A percentile compares a stretch with the other conserved stretches of the same genome.
These are phyloP conservation scores for Leucosporidium yakuticum DNA, from an alignment of 768 basidiomycete species.

Conservation along the genomic window DNA sequence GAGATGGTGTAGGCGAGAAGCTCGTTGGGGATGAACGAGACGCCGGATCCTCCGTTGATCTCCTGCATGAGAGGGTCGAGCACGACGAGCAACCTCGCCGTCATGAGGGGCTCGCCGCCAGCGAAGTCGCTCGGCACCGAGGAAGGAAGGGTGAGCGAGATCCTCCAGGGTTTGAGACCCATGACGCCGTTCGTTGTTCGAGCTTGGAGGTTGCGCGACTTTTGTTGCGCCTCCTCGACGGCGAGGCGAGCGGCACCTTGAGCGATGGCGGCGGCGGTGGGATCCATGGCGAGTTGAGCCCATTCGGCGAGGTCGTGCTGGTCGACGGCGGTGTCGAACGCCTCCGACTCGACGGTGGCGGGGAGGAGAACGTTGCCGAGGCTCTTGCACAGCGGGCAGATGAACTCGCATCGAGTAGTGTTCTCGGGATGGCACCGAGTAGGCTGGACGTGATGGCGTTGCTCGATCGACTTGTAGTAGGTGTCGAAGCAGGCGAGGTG, in stretches of 20 bases:
- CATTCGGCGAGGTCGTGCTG: constrained; percentile 11
- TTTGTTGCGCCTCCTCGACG: not conserved
- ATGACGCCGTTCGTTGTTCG: constrained; percentile 3
- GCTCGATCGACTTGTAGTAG: constrained; percentile 74
- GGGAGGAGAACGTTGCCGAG: constrained; percentile 91
- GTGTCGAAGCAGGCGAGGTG: constrained; percentile 89
- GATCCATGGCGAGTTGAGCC: constrained; percentile 6
- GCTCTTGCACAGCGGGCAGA: constrained; percentile 95
- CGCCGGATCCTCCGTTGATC: constrained; percentile 52
- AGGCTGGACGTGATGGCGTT: constrained; percentile 77
- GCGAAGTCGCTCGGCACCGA: constrained; percentile 7
- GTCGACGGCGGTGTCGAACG: not conserved
- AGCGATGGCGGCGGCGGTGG: not conserved
- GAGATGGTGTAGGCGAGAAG: constrained; percentile 81
- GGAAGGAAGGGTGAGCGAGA: constrained; percentile 11
- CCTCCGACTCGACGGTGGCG: constrained; percentile 47
- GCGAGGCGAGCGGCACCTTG: constrained; percentile 4
- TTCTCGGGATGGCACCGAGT: constrained; percentile 91
- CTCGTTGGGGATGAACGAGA: constrained; percentile 76
- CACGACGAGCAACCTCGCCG: constrained; percentile 63
- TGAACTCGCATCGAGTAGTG: constrained; percentile 87
- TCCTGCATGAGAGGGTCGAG: constrained; percentile 76
- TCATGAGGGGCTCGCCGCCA: constrained; percentile 26
- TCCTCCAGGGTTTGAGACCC: constrained; percentile 23
- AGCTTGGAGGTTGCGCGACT: not conserved